Percentiles rank a stretch among this genome's conserved stretches.
Conservation (phyloP, 2,329 filamentous ascomycete species). For the Lachnum nothofagi region DNA sequence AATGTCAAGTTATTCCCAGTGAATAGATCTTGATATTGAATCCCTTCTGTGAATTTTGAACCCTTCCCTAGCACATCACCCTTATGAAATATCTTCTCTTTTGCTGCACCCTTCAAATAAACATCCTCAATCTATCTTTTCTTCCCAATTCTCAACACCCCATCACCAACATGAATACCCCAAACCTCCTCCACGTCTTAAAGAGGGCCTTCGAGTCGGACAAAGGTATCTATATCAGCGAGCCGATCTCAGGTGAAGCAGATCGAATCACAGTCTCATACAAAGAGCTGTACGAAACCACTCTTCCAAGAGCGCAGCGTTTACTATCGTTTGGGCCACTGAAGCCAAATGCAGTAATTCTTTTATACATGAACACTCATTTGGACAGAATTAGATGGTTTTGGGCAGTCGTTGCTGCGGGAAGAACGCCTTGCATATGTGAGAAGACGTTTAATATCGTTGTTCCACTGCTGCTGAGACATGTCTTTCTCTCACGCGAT, state of each 20-base stretch:
- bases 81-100: too few species aligned
- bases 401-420: conserved; percentile 37
- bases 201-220: background rate
- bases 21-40: too few species aligned
- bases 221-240: background rate
- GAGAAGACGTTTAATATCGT: too few species aligned
- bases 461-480: too few species aligned
- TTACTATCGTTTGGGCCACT: background rate
- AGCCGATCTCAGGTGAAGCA: background rate
- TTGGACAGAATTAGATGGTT: conserved; percentile 38
- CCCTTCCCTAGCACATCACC: too few species aligned
- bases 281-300: background rate
- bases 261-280: background rate
- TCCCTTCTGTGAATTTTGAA: too few species aligned
- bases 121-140: too few species aligned
- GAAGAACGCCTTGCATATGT: conserved; percentile 36
- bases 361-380: conserved; percentile 36
- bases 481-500: too few species aligned
- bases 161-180: too few species aligned
- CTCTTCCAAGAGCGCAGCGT: background rate
- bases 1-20: too few species aligned
- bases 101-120: too few species aligned
- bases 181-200: background rate
- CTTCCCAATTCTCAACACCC: too few species aligned
- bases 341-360: conserved; percentile 11